phyloP scores from a whole-genome alignment of 2,329 filamentous ascomycete genomes.

The Scedosporium minutisporum region DNA sequence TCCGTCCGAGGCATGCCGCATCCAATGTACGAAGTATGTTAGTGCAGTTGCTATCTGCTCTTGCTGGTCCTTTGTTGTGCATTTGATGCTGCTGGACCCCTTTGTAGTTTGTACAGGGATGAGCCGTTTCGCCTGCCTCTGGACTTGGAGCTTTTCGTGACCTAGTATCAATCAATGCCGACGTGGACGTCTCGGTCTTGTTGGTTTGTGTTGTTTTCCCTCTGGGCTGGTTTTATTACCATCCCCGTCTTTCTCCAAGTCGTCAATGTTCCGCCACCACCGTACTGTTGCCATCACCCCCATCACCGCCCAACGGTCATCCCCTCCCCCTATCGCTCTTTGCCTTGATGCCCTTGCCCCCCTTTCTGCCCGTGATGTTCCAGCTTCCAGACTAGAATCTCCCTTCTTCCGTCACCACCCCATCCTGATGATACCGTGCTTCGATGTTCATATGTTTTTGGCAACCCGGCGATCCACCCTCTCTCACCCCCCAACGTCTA shows the following conservation, averaged over 20 bases:
- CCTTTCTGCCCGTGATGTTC: neutral
- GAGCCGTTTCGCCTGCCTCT: neutral
- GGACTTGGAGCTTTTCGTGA: neutral
- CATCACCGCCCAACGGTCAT: neutral
- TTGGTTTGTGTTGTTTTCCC: neutral
- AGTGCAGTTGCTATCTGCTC: neutral
- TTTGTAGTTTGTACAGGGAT: neutral
- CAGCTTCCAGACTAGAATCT: neutral
- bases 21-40: neutral
- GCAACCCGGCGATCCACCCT: slow-evolving; percentile 4
- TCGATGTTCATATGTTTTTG: slow-evolving; percentile 1
- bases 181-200: neutral
- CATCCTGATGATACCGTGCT: slow-evolving; percentile 6
- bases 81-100: neutral
- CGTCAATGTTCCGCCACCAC: neutral
- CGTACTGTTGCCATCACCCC: neutral
- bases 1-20: neutral
- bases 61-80: neutral
- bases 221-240: neutral
- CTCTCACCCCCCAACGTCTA: neutral
- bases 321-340: neutral
- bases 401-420: neutral
- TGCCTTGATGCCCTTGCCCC: neutral
- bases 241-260: neutral
- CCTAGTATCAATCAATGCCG: neutral